Evolutionary conservation across 306 rosid species (phyloP), one percentile per base, ranked within the genome.

Genomic region (Castanea crenata): DNA sequence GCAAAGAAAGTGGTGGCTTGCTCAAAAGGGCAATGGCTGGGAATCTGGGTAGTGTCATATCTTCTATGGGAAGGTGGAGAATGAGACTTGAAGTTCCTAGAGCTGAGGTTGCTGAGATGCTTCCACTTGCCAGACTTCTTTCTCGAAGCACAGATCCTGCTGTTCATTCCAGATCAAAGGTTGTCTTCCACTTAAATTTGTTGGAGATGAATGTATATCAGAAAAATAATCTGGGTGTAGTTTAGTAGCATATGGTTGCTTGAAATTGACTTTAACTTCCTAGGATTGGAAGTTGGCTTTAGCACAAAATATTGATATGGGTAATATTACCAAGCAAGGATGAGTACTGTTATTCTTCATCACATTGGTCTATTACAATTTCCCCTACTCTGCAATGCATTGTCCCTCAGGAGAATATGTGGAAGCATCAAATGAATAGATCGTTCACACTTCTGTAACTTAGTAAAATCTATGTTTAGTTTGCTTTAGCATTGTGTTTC

Each of bases 61-160:
- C 99, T 75, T 92, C 99, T 19, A 84, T 91, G 96, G 99, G 99
- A 27, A 90, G 99, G 85, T 95, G 99, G 99, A 89, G 98, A 87
- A 90, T 92, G 97, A 91, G 92, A 75, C 90, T 95, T 69, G 99
- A 92, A 83, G 96, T 93, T 80, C 87, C 76, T 51, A 86, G 88
- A 80, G 97, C 97, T 76, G 99, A 95, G 85, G 91, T 91, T 65
- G 92, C 96, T 69, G 99, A 95, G 91, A 89, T 92, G 92, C 98
- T 95, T 90, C 99, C 99, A 77, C 93, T 91, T 84, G 98, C 96
- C 31, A 90, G 99, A 78, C 90, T 92, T 78, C 90, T 95, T 80
- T 92, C 94, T 68, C 87, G 92, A 81, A 92, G 93, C 82, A 89
- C 88, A 4, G 99, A 95, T 81, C 97, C 99, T 64, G 85, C 90